phyloP scores from a whole-genome alignment of 345 rosid species.

The Nephelium lappaceum region DNA sequence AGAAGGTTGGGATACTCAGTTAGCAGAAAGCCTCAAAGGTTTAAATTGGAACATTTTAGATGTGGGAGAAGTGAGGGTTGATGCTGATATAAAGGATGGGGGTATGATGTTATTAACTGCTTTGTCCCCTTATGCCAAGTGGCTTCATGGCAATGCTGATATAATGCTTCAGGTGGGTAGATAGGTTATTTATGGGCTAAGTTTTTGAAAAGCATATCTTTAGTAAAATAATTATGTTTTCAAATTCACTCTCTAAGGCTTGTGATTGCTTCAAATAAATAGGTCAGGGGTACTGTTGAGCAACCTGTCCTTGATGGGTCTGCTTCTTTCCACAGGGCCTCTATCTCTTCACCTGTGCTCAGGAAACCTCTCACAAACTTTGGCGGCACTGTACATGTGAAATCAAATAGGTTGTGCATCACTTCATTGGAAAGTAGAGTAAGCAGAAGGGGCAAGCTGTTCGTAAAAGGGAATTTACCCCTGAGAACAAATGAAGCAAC shows the following conservation, averaged over 20 bases:
- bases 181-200: slow-evolving; percentile 5
- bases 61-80: slow-evolving; percentile 91
- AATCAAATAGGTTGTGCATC: slow-evolving; percentile 87
- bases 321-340: slow-evolving; percentile 90
- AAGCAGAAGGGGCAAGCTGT: slow-evolving; percentile 86
- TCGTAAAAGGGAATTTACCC: slow-evolving; percentile 85
- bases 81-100: slow-evolving; percentile 97
- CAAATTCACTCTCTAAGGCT: neutral
- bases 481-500: slow-evolving; percentile 81
- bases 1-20: slow-evolving; percentile 84
- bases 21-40: slow-evolving; percentile 89
- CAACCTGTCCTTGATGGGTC: slow-evolving; percentile 89
- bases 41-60: slow-evolving; percentile 89
- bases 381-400: slow-evolving; percentile 82
- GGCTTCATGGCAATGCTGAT: slow-evolving; percentile 97
- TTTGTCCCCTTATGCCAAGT: slow-evolving; percentile 82
- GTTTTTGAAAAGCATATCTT: neutral
- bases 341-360: slow-evolving; percentile 87
- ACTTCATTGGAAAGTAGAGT: slow-evolving; percentile 83
- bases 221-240: neutral
- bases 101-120: slow-evolving; percentile 97
- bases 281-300: slow-evolving; percentile 98
- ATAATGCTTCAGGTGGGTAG: slow-evolving; percentile 77
- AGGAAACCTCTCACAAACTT: slow-evolving; percentile 88
- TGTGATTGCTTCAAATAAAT: slow-evolving; percentile 29